These are phyloP conservation scores for Capsicum chinense DNA, from an alignment of 257 asterid species.

Conservation along the genomic window DNA sequence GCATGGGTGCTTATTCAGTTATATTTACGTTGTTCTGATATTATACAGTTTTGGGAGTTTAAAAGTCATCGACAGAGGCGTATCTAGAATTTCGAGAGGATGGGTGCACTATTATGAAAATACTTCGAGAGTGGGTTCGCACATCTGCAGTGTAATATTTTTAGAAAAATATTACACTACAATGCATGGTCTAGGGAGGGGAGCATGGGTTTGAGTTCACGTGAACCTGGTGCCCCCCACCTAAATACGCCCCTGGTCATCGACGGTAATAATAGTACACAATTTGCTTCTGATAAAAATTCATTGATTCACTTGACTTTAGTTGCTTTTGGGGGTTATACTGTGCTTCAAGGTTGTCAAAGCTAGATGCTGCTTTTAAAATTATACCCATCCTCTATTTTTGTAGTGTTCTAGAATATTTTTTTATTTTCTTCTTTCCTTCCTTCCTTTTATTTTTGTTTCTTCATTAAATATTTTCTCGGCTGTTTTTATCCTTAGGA, in stretches of 20 bases:
- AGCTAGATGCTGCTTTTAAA: neutral
- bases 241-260: too few relatives aligned
- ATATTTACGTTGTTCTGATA: neutral
- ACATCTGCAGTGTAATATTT: too few relatives aligned
- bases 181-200: too few relatives aligned
- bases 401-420: neutral
- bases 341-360: neutral
- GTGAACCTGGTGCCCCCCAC: too few relatives aligned
- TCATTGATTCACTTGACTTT: neutral
- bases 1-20: neutral
- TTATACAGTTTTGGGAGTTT: conserved; percentile 9
- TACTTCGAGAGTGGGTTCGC: too few relatives aligned
- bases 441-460: neutral
- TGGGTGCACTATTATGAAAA: too few relatives aligned
- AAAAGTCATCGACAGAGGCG: neutral
- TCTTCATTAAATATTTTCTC: neutral
- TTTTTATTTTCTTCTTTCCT: neutral
- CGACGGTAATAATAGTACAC: neutral
- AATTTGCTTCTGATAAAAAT: neutral
- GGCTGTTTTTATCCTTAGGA: neutral
- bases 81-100: too few relatives aligned
- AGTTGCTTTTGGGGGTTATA: neutral
- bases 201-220: too few relatives aligned
- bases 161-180: too few relatives aligned
- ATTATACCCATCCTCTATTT: neutral